Conservation (phyloP, 257 asterid species). For the Forsythia suspensa region DNA sequence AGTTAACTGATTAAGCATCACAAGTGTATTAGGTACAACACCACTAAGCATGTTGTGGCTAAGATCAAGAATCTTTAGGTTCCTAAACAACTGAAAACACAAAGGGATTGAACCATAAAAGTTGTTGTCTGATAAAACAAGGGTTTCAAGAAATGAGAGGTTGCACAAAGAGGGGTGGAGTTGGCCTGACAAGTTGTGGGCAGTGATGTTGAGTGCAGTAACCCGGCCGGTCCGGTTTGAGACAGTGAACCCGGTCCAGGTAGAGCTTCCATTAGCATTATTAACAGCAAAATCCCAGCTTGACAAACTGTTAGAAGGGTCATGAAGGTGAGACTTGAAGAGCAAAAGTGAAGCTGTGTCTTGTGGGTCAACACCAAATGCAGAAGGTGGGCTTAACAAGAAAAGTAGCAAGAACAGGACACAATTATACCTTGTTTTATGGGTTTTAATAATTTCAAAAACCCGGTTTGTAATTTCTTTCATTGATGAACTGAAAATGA, state of each 20-base stretch:
- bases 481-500: not conserved
- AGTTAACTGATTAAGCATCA: constrained; percentile 29
- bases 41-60: constrained; percentile 59
- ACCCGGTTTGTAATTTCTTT: not conserved
- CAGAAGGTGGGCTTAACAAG: constrained; percentile 4
- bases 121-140: constrained; percentile 60
- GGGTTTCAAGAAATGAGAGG: constrained; percentile 61
- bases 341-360: constrained; percentile 61
- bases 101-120: constrained; percentile 55
- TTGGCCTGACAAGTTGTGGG: constrained; percentile 58
- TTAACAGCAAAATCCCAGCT: constrained; percentile 46
- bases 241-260: constrained; percentile 54
- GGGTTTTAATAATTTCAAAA: not conserved
- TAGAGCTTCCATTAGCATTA: constrained; percentile 11
- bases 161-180: constrained; percentile 67
- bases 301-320: constrained; percentile 43
- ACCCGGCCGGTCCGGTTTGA: constrained; percentile 64
- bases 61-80: constrained; percentile 58
- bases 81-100: constrained; percentile 48
- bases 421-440: not conserved
- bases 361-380: constrained; percentile 27
- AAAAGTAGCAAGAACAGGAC: not conserved
- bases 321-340: constrained; percentile 61
- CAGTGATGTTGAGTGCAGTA: constrained; percentile 68
- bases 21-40: constrained; percentile 36